Evolutionary conservation across 2,329 filamentous ascomycete genomes (phyloP).

Genomic region (Emmonsia crescens): DNA sequence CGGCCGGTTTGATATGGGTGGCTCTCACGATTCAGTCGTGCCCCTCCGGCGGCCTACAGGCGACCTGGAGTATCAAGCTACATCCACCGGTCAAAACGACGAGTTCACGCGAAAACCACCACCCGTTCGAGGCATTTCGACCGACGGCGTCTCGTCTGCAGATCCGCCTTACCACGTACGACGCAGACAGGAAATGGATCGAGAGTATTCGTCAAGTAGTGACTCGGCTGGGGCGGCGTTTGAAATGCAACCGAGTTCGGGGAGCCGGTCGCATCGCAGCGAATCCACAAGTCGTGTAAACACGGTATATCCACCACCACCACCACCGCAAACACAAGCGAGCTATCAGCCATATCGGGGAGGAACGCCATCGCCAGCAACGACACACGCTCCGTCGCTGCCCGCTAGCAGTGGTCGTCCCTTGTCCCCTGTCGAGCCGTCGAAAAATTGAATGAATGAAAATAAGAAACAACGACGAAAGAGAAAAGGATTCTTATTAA

Average conservation of each 20-base stretch:
- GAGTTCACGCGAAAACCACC: not conserved
- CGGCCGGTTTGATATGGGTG: conserved; percentile 7
- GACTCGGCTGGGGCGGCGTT: conserved; percentile 19
- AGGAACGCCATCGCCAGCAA: not conserved
- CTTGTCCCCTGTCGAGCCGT: not conserved
- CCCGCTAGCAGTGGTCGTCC: not conserved
- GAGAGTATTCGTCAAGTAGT: conserved; percentile 27
- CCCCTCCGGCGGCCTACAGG: conserved; percentile 23
- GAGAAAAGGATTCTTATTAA: not conserved
- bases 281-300: conserved; percentile 6
- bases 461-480: not conserved
- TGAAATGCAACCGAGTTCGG: conserved; percentile 28
- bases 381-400: not conserved
- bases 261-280: not conserved
- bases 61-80: conserved; percentile 19
- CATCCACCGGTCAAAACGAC: not conserved
- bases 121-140: conserved; percentile 5
- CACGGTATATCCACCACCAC: not conserved
- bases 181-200: conserved; percentile 15
- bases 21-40: conserved; percentile 6
- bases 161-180: conserved; percentile 20
- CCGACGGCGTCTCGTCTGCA: conserved; percentile 7
- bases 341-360: conserved; percentile 15
- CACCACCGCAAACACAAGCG: conserved; percentile 2
- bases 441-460: not conserved